phyloP scores from a whole-genome alignment of 176 grass and related monocot genomes.

The Aegilops umbellulata region DNA sequence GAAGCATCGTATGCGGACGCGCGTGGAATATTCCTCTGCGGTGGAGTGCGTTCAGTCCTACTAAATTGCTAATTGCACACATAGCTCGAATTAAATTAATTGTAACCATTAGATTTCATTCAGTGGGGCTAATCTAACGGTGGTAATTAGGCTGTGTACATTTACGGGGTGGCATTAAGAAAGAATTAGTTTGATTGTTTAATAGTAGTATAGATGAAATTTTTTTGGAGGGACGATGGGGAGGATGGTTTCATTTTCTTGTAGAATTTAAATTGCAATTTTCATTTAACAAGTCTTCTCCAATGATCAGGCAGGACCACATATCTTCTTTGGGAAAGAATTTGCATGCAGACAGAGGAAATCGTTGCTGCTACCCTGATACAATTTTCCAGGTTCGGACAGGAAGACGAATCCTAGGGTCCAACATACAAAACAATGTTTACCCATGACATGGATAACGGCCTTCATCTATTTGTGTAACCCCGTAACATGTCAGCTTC shows the following conservation, averaged over 20 bases:
- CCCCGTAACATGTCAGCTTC: background rate
- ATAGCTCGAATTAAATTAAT: no score
- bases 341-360: slow-evolving; percentile 70
- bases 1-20: no score
- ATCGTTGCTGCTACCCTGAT: slow-evolving; percentile 46
- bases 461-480: slow-evolving; percentile 23
- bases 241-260: slow-evolving; percentile 33
- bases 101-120: no score
- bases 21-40: no score
- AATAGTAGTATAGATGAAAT: no score
- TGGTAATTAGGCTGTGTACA: no score
- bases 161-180: no score
- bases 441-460: slow-evolving; percentile 16
- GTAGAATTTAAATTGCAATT: background rate
- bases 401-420: slow-evolving; percentile 32
- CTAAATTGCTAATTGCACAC: no score
- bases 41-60: no score
- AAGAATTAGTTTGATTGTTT: no score
- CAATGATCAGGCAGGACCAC: slow-evolving; percentile 44
- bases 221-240: no score
- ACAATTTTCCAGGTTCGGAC: slow-evolving; percentile 37
- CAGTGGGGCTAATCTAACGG: no score
- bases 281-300: background rate
- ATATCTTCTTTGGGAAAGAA: slow-evolving; percentile 60
- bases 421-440: slow-evolving; percentile 28